Base-by-base conservation (phyloP, 345 rosid species). In the Erodium maritimum region DNA sequence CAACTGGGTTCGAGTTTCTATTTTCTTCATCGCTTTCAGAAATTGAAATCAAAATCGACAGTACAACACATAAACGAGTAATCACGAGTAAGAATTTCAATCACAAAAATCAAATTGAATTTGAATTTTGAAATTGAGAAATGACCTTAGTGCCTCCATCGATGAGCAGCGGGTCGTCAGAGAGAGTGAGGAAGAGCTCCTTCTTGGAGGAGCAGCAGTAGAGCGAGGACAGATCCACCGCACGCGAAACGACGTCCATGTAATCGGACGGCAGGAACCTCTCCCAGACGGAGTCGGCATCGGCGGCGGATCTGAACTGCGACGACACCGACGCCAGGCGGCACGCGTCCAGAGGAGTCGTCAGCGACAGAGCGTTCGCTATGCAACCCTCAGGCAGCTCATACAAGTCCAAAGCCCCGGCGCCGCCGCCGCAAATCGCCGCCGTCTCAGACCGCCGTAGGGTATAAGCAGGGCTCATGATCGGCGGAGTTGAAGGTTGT, bases 281-380 rank as follows among this genome's bases (percentile, higher is more conserved):
- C 9, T 73, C 69, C 91, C 95, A 84, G 1, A 77, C 75, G 1
- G 59, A 23, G 61, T 80, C 84, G 1, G 88, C 84, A 0, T 84
- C 85, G 23, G 81, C 69, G n/a, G n/a, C n/a, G n/a, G 67, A 67
- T 57, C 37, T 54, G 45, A 74, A 67, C 4, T 21, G 17, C 17
- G 50, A 54, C n/a, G 75, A 74, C 19, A 67, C 64, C 9, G 52
- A 20, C 6, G 72, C 55, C 14, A 64, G 29, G 5, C 65, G 23
- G 62, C 75, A 71, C 0, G 68, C 67, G 18, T 70, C 75, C 6
- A 53, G n/a, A 6, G 72, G 77, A 20, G 52, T 51, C 10, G 70
- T 68, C 52, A 73, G 59, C 13, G 73, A 65, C 8, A 68, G 17
- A 62, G 59, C 55, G 51, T 55, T 18, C n/a, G 67, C 64, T 10